Base-by-base conservation (phyloP, 495 filamentous ascomycete genomes). In the Cercophora newfieldiana region DNA sequence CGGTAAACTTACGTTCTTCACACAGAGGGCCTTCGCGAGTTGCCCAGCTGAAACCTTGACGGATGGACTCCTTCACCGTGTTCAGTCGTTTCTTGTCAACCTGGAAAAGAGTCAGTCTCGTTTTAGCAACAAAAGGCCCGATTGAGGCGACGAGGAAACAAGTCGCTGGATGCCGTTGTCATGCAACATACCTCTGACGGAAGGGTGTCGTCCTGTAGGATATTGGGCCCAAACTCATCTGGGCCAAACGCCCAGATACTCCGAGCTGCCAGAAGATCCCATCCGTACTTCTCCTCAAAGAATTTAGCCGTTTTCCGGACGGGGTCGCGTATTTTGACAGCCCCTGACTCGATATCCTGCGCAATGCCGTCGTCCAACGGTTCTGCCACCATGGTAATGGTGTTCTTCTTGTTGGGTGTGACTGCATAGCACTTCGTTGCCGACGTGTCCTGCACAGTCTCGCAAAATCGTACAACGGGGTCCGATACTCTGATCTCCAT, bases 401-500 rank as follows among this genome's bases (percentile, higher is more conserved):
- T 97, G 79, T 98, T 99, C 79, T 97, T 97, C 75, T 99, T 98
- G 78, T 99, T 99, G 7, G 95, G 95, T 3, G 95, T 99, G 69
- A 96, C 86, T 12, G 95, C 94, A 77, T 97, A 98, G 76, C 95
- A 98, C 82, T 97, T 97, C 64, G 96, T 97, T 28, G 94, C 93
- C 21, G 92, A 96, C 58, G 93, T 96, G 74, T 98, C 96, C 57
- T 96, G 93, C n/a, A 97, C 93, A 2, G 95, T 99, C 80, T 99
- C 95, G 77, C 92, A 96, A 82, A 99, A 99, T 29, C 95, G 87
- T 25, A 96, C 97, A 21, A 98, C 96, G 5, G 95, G 95, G 72
- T 99, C 95, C 10, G 95, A 99, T 54, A 99, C 92, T 79, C 97
- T 97, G 77, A 98, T 87, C 72, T 99, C 96, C 95, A 99, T 99